These are phyloP conservation scores for Sophora flavescens DNA, from an alignment of 306 rosid genomes.

Conservation along the genomic window DNA sequence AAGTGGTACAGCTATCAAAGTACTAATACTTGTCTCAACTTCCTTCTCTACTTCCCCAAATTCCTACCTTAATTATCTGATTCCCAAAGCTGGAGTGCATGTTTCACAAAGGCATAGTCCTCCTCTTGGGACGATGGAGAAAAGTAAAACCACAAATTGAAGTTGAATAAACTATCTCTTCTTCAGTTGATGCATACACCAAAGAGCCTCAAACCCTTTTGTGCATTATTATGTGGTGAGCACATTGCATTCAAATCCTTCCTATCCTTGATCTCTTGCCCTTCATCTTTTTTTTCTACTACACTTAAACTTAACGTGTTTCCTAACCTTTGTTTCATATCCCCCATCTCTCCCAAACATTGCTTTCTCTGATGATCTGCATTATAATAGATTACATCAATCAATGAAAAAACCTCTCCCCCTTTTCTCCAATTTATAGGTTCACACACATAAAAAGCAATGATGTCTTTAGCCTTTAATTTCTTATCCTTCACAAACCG, in stretches of 20 bases:
- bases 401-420: constrained; percentile 37
- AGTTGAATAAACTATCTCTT: not conserved
- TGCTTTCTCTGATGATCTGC: constrained; percentile 2
- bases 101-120: not conserved
- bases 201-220: constrained; percentile 52
- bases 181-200: constrained; percentile 51
- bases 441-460: constrained; percentile 60
- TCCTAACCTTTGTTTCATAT: constrained; percentile 24
- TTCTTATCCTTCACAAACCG: constrained; percentile 65
- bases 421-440: not conserved
- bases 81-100: constrained; percentile 12
- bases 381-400: constrained; percentile 55
- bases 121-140: not conserved
- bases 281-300: constrained; percentile 1
- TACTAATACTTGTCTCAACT: not conserved
- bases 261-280: not conserved
- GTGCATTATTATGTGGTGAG: not conserved
- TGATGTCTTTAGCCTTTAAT: constrained; percentile 58
- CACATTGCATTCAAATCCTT: not conserved
- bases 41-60: not conserved
- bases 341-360: constrained; percentile 10
- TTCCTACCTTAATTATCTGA: constrained; percentile 8
- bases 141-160: not conserved
- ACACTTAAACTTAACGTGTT: not conserved
- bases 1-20: constrained; percentile 9